phyloP scores from a whole-genome alignment of 2,329 filamentous ascomycete species.

The Aspergillus tubingensis region DNA sequence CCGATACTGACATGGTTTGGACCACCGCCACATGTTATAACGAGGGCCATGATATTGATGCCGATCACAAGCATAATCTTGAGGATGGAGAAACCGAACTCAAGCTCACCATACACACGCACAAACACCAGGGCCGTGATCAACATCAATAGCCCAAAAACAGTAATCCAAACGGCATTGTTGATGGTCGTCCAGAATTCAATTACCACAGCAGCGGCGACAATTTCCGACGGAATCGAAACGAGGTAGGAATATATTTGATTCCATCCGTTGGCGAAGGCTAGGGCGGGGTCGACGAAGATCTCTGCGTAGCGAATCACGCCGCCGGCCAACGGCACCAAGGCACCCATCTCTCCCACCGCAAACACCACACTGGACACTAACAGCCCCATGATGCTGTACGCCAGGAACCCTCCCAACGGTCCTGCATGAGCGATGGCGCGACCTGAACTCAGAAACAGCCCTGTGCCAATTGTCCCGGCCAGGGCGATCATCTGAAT shows the following conservation, averaged over 20 bases:
- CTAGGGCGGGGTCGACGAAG: slow-evolving; percentile 42
- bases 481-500: slow-evolving; percentile 44
- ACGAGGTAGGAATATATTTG: slow-evolving; percentile 37
- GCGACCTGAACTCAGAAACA: slow-evolving; percentile 40
- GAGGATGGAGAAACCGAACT: slow-evolving; percentile 55
- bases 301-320: slow-evolving; percentile 39
- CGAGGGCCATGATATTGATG: slow-evolving; percentile 59
- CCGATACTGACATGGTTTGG: slow-evolving; percentile 49
- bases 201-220: slow-evolving; percentile 50
- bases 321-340: slow-evolving; percentile 42
- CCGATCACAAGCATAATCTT: slow-evolving; percentile 64
- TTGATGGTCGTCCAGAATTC: slow-evolving; percentile 57
- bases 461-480: slow-evolving; percentile 41
- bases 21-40: slow-evolving; percentile 48
- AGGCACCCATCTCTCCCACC: slow-evolving; percentile 40
- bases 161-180: slow-evolving; percentile 43
- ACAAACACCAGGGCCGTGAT: slow-evolving; percentile 39
- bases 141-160: slow-evolving; percentile 45
- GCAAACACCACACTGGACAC: slow-evolving; percentile 37
- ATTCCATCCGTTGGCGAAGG: slow-evolving; percentile 43
- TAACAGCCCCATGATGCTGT: slow-evolving; percentile 39
- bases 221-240: slow-evolving; percentile 36
- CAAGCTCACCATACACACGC: slow-evolving; percentile 53
- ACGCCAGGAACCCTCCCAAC: slow-evolving; percentile 39
- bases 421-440: slow-evolving; percentile 38